Conservation (phyloP, 75 land plant genomes). For the Selaginella tamariscina region DNA sequence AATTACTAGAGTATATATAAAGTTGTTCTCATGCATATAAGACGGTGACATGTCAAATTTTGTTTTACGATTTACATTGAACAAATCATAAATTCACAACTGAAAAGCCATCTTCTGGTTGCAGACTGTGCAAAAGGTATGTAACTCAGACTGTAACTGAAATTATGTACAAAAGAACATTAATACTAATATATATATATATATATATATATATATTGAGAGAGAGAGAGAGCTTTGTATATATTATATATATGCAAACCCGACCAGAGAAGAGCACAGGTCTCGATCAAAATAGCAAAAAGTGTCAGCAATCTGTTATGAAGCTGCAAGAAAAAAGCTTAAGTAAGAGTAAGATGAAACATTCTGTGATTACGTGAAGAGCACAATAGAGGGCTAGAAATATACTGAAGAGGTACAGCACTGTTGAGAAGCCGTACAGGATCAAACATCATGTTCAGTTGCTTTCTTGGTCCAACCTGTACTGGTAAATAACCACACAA, state of each 20-base stretch:
- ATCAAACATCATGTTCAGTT: constrained; percentile 12
- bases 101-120: constrained; percentile 4
- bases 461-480: constrained; percentile 12
- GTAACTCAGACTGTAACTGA: constrained; percentile 7
- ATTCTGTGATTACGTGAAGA: background rate
- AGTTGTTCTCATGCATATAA: no score
- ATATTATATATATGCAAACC: background rate
- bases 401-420: constrained; percentile 5
- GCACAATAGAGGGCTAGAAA: constrained; percentile 4
- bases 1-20: no score
- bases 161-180: background rate
- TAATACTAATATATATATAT: no score
- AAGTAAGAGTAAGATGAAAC: no score
- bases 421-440: background rate
- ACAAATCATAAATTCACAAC: no score
- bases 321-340: background rate
- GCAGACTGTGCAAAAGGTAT: constrained; percentile 7
- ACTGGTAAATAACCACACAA: constrained; percentile 1
- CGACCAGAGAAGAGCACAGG: background rate
- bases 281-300: background rate
- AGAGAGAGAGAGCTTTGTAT: background rate
- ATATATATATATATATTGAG: no score
- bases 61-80: no score
- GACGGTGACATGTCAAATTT: no score
- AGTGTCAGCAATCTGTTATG: background rate